Percentiles rank a stretch among this genome's conserved stretches.
Evolutionary conservation across 495 filamentous ascomycete species (phyloP).

Genomic region (Neurospora pannonica): DNA sequence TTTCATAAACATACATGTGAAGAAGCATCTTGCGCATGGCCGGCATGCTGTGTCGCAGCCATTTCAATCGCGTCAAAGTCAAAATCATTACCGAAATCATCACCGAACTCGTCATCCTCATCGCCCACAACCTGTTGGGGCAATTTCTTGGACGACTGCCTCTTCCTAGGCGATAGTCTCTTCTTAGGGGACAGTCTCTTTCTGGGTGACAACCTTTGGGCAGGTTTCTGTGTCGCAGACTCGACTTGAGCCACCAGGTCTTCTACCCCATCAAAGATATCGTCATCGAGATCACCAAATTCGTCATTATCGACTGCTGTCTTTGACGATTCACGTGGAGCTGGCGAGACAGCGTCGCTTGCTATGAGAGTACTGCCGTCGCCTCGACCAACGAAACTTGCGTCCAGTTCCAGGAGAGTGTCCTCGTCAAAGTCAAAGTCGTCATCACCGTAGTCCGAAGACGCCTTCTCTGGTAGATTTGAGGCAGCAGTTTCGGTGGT

Average conservation of each 20-base stretch:
- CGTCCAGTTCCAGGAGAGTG: constrained; percentile 43
- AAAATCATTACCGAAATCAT: constrained; percentile 58
- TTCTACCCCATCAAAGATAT: constrained; percentile 49
- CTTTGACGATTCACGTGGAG: not conserved
- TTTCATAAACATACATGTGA: constrained; percentile 41
- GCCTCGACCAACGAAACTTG: constrained; percentile 30
- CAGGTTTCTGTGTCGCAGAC: constrained; percentile 3
- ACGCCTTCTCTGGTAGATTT: constrained; percentile 17
- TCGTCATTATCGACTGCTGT: constrained; percentile 10
- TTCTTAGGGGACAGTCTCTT: not conserved
- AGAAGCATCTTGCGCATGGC: constrained; percentile 9
- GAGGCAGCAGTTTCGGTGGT: not conserved
- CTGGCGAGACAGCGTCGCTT: constrained; percentile 21
- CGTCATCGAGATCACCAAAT: constrained; percentile 56
- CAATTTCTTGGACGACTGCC: not conserved
- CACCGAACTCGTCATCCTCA: constrained; percentile 34
- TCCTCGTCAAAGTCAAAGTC: constrained; percentile 41
- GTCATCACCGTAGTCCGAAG: constrained; percentile 39
- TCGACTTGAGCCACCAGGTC: constrained; percentile 46
- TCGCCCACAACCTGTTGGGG: not conserved
- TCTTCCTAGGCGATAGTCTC: not conserved
- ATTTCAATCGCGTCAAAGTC: constrained; percentile 58
- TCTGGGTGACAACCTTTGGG: not conserved
- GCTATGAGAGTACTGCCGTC: constrained; percentile 45
- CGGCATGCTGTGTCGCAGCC: constrained; percentile 41